These are phyloP conservation scores for Eutrema yunnanense DNA, from an alignment of 345 rosid genomes.

Conservation along the genomic window DNA sequence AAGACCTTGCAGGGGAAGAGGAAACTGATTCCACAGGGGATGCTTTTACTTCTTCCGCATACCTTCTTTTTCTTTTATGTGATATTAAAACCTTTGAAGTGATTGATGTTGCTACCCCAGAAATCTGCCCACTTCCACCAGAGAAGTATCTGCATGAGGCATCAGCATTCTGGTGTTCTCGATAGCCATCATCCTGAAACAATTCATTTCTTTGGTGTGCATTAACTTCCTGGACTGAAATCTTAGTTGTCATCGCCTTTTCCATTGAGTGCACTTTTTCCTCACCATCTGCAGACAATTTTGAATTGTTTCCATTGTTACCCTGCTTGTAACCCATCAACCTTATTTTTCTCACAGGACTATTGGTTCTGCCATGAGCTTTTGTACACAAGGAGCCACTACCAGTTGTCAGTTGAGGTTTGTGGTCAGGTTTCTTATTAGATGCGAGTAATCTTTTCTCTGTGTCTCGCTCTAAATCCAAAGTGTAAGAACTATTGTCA, in stretches of 20 bases:
- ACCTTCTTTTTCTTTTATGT: slow-evolving; percentile 30
- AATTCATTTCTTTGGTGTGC: slow-evolving; percentile 23
- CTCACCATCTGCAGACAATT: slow-evolving; percentile 32
- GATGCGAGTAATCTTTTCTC: slow-evolving; percentile 31
- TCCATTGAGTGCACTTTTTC: slow-evolving; percentile 26
- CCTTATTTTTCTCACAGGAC: slow-evolving; percentile 42
- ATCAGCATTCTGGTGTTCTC: slow-evolving; percentile 26
- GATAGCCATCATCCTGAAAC: slow-evolving; percentile 26
- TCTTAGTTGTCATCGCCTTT: slow-evolving; percentile 34
- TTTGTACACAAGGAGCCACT: slow-evolving; percentile 38
- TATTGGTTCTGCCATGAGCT: slow-evolving; percentile 25
- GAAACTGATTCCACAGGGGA: slow-evolving; percentile 53
- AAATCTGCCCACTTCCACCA: slow-evolving; percentile 38
- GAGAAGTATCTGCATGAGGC: slow-evolving; percentile 28
- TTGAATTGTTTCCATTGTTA: slow-evolving; percentile 25
- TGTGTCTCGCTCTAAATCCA: slow-evolving; percentile 33
- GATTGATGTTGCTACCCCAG: slow-evolving; percentile 48
- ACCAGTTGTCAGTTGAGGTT: slow-evolving; percentile 37
- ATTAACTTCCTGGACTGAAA: slow-evolving; percentile 19
- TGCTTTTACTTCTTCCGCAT: slow-evolving; percentile 33
- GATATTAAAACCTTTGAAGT: slow-evolving; percentile 54
- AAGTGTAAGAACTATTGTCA: slow-evolving; percentile 19
- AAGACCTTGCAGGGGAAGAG: slow-evolving; percentile 44
- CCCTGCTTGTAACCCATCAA: slow-evolving; percentile 28
- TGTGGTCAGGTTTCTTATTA: slow-evolving; percentile 30